These are phyloP conservation scores for Suillus bovinus DNA, from an alignment of 768 basidiomycete genomes.

Conservation along the genomic window DNA sequence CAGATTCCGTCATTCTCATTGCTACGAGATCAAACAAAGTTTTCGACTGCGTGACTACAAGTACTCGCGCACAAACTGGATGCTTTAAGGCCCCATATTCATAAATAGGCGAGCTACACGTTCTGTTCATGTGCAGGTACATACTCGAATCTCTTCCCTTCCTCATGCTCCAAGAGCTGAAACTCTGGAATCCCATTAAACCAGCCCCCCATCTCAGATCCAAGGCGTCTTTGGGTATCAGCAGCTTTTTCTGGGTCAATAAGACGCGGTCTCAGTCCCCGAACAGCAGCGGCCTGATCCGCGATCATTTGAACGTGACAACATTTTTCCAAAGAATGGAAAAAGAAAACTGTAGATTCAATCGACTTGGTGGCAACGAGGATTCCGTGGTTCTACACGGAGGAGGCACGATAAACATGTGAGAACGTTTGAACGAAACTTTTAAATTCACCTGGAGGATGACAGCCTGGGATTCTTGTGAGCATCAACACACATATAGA, in stretches of 20 bases:
- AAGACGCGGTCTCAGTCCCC: conserved; percentile 4
- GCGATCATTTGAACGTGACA: conserved; percentile 33
- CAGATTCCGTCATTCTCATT: no score
- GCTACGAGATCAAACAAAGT: no score
- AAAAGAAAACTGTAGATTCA: conserved; percentile 27
- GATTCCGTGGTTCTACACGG: conserved; percentile 27
- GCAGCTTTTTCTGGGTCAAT: conserved; percentile 28
- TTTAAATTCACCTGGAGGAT: conserved; percentile 20
- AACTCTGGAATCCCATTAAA: conserved; percentile 41
- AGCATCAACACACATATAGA: background rate
- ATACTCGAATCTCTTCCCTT: conserved; percentile 27
- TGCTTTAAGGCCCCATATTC: background rate
- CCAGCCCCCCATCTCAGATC: conserved; percentile 35
- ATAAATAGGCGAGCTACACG: background rate
- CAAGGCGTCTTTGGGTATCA: conserved; percentile 26
- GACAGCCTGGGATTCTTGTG: conserved; percentile 15
- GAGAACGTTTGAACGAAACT: background rate
- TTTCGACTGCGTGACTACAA: no score
- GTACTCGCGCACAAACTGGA: no score
- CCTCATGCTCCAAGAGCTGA: conserved; percentile 36
- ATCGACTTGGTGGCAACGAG: conserved; percentile 25
- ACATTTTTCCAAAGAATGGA: conserved; percentile 28
- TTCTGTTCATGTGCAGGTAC: background rate
- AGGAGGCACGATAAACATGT: background rate
- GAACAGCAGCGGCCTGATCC: conserved; percentile 28